Base-by-base conservation (phyloP, 495 filamentous ascomycete genomes). In the Penicillium tannophilum region DNA sequence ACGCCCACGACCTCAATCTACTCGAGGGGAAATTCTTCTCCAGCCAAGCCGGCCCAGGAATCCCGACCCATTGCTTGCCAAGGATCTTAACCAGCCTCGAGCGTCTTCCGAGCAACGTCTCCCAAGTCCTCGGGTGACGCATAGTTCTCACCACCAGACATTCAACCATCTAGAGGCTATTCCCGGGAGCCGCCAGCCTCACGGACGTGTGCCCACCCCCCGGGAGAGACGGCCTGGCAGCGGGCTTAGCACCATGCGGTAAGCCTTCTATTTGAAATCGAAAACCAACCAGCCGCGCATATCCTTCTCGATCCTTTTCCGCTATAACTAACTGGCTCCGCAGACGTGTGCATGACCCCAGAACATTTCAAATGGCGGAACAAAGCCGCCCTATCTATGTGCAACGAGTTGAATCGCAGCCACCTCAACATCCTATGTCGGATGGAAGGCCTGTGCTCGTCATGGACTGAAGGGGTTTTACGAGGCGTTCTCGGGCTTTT, bases 381-480 rank as follows among this genome's bases (percentile, higher is more conserved):
- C 65, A 65, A 35, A 65, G 56, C n/a, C 69, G 64, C 42, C 63
- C 70, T 42, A 61, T 63, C 24, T 71, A 74, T 51, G 64, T 66
- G 17, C 65, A 67, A 52, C 50, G 60, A 35, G 60, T 65, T 24
- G 67, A 73, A 30, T 64, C 56, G 8, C 53, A 65, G 30, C 63
- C 58, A 6, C 58, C 63, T 3, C 62, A 55, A 19, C 59, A 69
- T 54, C 17, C 64, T 12, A 45, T 72, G 23, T 44, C 63, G 1
- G 71, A 71, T 23, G 66, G 65, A 49, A 61, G 68, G 53, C 52
- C 58, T 19, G 43, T 74, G 42, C 55, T 76, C 10, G 70, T 75
- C 58, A 69, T 75, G 41, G 75, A 78, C 65, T 78, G 59, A 69
- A 11, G 41, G 56, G 20, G 20, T 23, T 53, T 49, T 39, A 53